phyloP scores from a whole-genome alignment of 208 protist genomes.

The Acanthamoeba castellanii region DNA sequence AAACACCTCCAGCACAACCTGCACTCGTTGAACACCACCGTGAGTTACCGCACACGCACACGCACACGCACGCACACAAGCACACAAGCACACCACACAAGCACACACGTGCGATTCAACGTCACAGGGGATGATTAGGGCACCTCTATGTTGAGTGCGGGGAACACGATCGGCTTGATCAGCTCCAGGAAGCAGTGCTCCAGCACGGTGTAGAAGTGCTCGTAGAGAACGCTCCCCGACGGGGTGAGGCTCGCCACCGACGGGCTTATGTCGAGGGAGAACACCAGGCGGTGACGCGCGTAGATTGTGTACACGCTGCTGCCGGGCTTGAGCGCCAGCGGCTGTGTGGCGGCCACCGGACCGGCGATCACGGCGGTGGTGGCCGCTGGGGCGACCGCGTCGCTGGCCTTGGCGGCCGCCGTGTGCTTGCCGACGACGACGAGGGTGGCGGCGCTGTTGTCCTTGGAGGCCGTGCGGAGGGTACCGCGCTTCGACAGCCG shows the following conservation, averaged over 20 bases:
- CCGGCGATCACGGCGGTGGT: not conserved
- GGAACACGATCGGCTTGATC: constrained; percentile 63
- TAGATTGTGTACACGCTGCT: constrained; percentile 30
- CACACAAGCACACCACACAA: not conserved
- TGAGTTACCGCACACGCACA: not conserved
- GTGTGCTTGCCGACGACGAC: not conserved
- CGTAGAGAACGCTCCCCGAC: constrained; percentile 39
- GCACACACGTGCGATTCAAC: no score
- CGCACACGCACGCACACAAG: no score
- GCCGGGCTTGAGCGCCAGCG: not conserved
- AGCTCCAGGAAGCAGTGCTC: constrained; percentile 62
- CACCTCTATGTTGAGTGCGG: constrained; percentile 59
- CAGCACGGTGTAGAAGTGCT: constrained; percentile 50
- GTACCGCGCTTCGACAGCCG: constrained; percentile 34
- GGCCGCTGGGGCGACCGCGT: not conserved
- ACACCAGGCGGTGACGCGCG: constrained; percentile 52
- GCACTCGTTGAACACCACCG: no score
- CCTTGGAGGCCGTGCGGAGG: constrained; percentile 38
- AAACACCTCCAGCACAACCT: constrained; percentile 61
- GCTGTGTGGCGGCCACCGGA: not conserved
- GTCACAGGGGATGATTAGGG: not conserved
- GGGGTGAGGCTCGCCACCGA: constrained; percentile 48
- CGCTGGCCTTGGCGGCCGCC: not conserved
- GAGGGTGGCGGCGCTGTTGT: not conserved
- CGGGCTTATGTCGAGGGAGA: constrained; percentile 59